Evolutionary conservation across 768 basidiomycete species (phyloP), one percentile per base, ranked within the genome.

Genomic region (Lactifluus pinguis): DNA sequence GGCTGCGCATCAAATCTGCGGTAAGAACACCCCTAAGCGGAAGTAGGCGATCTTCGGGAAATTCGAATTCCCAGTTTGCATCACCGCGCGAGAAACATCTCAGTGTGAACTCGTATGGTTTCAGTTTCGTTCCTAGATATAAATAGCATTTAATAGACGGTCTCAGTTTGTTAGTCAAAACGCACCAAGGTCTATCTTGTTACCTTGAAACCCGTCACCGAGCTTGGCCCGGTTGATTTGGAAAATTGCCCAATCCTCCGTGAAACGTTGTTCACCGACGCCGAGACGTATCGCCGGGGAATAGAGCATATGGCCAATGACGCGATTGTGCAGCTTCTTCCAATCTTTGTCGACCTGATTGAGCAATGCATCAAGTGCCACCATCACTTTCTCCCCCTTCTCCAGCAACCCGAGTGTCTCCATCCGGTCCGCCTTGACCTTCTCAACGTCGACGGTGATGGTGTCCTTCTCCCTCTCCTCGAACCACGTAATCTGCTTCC

Each of bases 41-140:
- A 50, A 75, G 71, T 32, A 74, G 72, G 65, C 71, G 68, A 34
- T 73, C 64, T 9, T 51, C 10, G 29, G 76, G 73, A 63, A 73
- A 75, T 21, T 69, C 42, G 61, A 76, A 60, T 49, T 61, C 68
- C 63, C 55, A 51, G 38, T 17, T 65, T 59, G 65, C 74, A 55
- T 49, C 69, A 59, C 63, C 56, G 15, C 58, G 61, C 45, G 36
- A 34, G 34, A 38, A 48, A 36, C 32, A 72, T 63, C 32, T 69
- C 53, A 57, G 65, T 65, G 66, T 70, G 61, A 70, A 68, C 45
- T 65, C 69, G n/a, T n/a, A n/a, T n/a, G n/a, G n/a, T n/a, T n/a
- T n/a, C n/a, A n/a, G n/a, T n/a, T n/a, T n/a, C n/a, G n/a, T n/a
- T n/a, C n/a, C n/a, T n/a, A n/a, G n/a, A n/a, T n/a, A n/a, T n/a